Base-by-base conservation (phyloP, 176 grass and related monocot species). In the Triticum dicoccoides region DNA sequence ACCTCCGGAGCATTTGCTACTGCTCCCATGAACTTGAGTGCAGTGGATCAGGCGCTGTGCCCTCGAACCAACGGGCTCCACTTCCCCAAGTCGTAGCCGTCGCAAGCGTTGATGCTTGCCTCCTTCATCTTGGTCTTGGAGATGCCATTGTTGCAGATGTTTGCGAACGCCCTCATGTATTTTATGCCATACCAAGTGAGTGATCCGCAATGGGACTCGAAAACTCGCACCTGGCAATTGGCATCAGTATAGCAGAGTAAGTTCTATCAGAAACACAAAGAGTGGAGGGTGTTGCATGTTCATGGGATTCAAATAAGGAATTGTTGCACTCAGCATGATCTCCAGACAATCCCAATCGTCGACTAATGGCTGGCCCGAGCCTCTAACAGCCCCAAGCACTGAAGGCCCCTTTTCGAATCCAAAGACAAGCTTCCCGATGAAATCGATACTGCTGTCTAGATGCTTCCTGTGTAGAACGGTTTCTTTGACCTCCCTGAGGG, bases 161-260 rank as follows among this genome's bases (percentile, higher is more conserved):
- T 95, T 45, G 96, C 93, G 78, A 96, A 94, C 65, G 89, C 90
- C 24, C 96, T 80, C 88, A 91, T 98, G 76, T 94, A 42, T 38
- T 94, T 96, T 88, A 96, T 96, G 69, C 96, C 93, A 13, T 96
- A 96, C 65, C 94, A 92, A 78, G 96, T 98, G 9, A 98, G 91
- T 8, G 88, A 88, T 14, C 92, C 93, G 27, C 93, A 98, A 0
- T 96, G 90, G 41, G 88, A 90, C 69, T 98, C 92, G 11, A 92
- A 98, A 58, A 91, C 78, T n/a, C 73, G 73, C 33, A 98, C 96
- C 93, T 96, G 85, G 38, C 56, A 42, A 39, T 65, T 51, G 47
- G 13, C 12, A 51, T 51, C 47, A 49, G 13, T 49, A 49, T 0
- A 42, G 9, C 47, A 21, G 37, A 52, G 65, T 18, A 17, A 15